Evolutionary conservation across 2,329 filamentous ascomycete species (phyloP), one percentile per base, ranked within the genome.

Genomic region (Botrytis paeoniae): DNA sequence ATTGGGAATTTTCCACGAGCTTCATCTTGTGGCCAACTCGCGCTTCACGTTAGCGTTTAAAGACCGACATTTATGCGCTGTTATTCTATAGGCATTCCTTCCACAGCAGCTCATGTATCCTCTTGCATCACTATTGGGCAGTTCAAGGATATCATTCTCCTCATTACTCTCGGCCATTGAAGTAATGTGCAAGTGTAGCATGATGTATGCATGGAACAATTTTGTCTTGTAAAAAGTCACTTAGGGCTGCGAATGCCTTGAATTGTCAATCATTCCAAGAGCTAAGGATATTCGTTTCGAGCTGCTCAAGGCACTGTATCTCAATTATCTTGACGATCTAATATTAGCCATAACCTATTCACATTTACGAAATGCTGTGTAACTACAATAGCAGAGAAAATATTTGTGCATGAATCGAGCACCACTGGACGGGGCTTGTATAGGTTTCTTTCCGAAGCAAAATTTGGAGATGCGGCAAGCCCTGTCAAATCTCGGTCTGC

Each of bases 181-280:
- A 57, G 65, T 35, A 41, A 57, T 32, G 65, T n/a, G 54, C 65
- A 57, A 57, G 65, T 57, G 65, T 68, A 54, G 64, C 25, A 39
- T 54, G 45, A 66, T 66, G 37, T 66, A 39, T 66, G 64, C 45
- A 39, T 39, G 64, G 35, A 22, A 25, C 64, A 9, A 35, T 54
- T 39, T 39, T 54, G 35, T 57, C 35, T 54, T 57, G 35, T 20
- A 37, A 57, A 39, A 68, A 14, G 29, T 32, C 62, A 48, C 62
- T 54, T 54, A 29, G 35, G 20, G 35, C 45, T 29, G 25, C 29
- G 45, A 35, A 54, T 39, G 29, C 25, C 18, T 68, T 57, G n/a
- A 68, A 39, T 29, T n/a, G 25, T 25, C 45, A 68, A 22, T 22
- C 39, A 57, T 68, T 29, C 14, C 45, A 57, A 22, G 25, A 29